Conservation (phyloP, 176 grass and related monocot genomes). For the Lolium multiflorum region DNA sequence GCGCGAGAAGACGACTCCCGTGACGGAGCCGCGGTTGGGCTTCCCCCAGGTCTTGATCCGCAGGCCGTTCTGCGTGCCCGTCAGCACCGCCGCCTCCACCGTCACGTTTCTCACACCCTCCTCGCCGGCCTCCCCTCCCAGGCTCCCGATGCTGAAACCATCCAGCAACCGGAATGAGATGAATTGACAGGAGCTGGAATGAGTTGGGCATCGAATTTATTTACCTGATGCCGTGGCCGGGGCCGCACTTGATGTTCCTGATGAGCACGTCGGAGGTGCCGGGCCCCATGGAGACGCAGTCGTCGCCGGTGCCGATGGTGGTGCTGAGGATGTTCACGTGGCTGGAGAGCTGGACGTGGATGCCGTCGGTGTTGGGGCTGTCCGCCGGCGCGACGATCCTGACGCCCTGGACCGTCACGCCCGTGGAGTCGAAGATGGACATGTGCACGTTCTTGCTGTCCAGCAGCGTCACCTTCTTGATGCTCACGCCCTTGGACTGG, state of each 20-base stretch:
- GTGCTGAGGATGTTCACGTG: conserved; percentile 39
- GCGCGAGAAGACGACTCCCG: conserved; percentile 37
- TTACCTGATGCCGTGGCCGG: conserved; percentile 73
- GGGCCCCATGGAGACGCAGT: conserved; percentile 68
- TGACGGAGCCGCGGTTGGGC: conserved; percentile 48
- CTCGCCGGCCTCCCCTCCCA: conserved; percentile 45
- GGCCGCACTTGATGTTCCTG: conserved; percentile 56
- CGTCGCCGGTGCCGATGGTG: conserved; percentile 62
- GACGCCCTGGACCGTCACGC: conserved; percentile 46
- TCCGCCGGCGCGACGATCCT: conserved; percentile 56
- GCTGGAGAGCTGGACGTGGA: conserved; percentile 62
- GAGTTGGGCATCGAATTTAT: not conserved
- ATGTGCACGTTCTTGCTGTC: conserved; percentile 70
- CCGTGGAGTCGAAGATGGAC: conserved; percentile 50
- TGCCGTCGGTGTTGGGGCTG: conserved; percentile 83
- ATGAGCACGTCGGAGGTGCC: conserved; percentile 56
- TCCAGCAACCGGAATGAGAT: not conserved
- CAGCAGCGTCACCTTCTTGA: conserved; percentile 38
- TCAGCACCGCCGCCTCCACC: conserved; percentile 46
- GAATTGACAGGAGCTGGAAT: not conserved
- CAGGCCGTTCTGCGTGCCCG: conserved; percentile 61
- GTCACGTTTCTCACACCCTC: conserved; percentile 57
- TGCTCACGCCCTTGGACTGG: conserved; percentile 50
- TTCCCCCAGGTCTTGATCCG: conserved; percentile 77
- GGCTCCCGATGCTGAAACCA: conserved; percentile 67